These are phyloP conservation scores for Solanum phureja DNA, from an alignment of 257 asterid species.

Conservation along the genomic window DNA sequence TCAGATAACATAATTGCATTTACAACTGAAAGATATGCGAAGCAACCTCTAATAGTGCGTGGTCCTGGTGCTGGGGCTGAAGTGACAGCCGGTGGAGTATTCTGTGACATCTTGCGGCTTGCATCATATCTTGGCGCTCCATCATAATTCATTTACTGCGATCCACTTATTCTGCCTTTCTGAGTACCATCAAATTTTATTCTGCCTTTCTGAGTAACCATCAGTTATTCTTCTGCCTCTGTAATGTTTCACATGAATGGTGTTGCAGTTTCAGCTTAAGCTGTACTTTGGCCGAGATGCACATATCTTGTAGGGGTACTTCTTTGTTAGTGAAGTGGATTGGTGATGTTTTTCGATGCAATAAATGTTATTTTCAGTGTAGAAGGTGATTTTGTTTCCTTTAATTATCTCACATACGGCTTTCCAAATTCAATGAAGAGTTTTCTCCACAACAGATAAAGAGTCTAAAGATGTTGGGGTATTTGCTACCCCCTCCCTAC, in stretches of 20 bases:
- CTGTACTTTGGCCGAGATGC: not conserved
- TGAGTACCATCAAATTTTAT: not conserved
- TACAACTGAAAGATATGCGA: conserved; percentile 85
- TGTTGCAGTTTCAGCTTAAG: not conserved
- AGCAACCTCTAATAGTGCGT: conserved; percentile 84
- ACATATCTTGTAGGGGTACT: not conserved
- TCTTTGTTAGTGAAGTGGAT: not conserved
- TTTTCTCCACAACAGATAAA: not conserved
- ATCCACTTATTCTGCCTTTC: not conserved
- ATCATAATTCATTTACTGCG: conserved; percentile 29
- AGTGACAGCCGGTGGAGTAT: conserved; percentile 96
- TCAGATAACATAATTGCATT: conserved; percentile 94
- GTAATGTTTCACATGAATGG: not conserved
- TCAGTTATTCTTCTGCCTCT: not conserved
- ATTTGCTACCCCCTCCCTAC: not conserved
- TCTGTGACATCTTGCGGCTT: conserved; percentile 88
- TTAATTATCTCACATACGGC: not conserved
- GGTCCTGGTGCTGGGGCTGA: conserved; percentile 99
- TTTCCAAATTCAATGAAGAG: not conserved
- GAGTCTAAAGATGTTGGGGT: not conserved
- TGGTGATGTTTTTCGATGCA: not conserved
- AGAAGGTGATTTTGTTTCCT: not conserved
- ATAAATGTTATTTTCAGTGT: not conserved
- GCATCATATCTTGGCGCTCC: conserved; percentile 98
- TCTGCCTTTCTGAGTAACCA: not conserved